Percentiles rank a stretch among this genome's conserved stretches.
phyloP scores from a whole-genome alignment of 352 stramenopile genomes.

The Globisporangium mamillatum region DNA sequence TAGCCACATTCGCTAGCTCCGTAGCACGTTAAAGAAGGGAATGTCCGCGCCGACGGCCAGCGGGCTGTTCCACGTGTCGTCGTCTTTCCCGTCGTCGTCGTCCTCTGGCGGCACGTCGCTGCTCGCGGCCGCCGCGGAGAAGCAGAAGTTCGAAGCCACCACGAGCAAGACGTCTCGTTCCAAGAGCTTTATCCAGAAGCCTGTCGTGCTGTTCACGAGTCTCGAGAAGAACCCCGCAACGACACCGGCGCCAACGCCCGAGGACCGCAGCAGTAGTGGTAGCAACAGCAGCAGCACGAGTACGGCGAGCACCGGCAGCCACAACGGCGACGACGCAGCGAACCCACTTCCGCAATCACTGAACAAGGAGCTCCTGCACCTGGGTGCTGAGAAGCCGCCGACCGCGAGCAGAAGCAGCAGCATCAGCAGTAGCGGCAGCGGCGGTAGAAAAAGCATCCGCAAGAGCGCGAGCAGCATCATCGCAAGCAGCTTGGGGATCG shows the following conservation, averaged over 20 bases:
- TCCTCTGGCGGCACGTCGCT: slow-evolving; percentile 26
- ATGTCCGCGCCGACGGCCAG: slow-evolving; percentile 16
- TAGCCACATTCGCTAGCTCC: not conserved
- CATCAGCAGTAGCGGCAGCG: not conserved
- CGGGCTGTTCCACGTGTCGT: slow-evolving; percentile 29
- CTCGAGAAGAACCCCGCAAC: slow-evolving; percentile 15
- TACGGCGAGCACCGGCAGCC: slow-evolving; percentile 16
- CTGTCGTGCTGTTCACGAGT: slow-evolving; percentile 17
- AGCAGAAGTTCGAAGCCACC: slow-evolving; percentile 24
- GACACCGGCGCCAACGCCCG: slow-evolving; percentile 9
- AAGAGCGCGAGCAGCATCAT: slow-evolving; percentile 24
- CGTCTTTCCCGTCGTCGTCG: slow-evolving; percentile 20
- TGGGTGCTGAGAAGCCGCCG: slow-evolving; percentile 1
- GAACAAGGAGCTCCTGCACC: slow-evolving; percentile 2
- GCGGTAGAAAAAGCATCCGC: slow-evolving; percentile 11
- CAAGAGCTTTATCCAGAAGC: slow-evolving; percentile 22
- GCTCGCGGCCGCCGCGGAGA: slow-evolving; percentile 27
- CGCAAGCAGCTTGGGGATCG: slow-evolving; percentile 19
- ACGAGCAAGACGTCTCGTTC: slow-evolving; percentile 12
- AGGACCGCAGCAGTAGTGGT: slow-evolving; percentile 20
- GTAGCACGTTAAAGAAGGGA: not conserved
- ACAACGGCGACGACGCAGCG: slow-evolving; percentile 13
- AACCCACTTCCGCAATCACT: not conserved
- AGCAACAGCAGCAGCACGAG: slow-evolving; percentile 25
- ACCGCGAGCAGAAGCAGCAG: slow-evolving; percentile 1